Evolutionary conservation across 2,329 filamentous ascomycete genomes (phyloP), one percentile per base, ranked within the genome.

Genomic region (Dactylellina cionopaga): DNA sequence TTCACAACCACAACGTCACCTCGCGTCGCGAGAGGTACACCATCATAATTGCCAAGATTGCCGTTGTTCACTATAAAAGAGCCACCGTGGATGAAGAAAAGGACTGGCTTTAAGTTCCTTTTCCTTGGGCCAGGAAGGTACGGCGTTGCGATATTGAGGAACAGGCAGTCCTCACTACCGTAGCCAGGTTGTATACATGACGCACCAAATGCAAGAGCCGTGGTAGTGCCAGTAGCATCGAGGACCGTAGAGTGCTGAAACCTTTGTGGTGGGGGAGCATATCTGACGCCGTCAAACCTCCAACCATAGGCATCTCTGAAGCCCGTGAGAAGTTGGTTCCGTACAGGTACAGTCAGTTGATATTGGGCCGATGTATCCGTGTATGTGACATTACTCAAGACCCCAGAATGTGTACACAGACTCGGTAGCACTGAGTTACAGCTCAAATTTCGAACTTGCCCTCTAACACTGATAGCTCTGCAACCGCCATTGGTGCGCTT

Each of bases 11-110:
- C 82, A 6, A 83, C 80, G 70, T 84, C 82, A 7, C 83, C 83
- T 10, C 82, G 77, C 9, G 82, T 81, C 2, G 81, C 81, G 27
- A 83, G 76, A 73, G 81, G 82, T 1, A 80, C 81, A n/a, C 82
- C 82, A 75, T 83, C 82, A 24, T 81, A 83, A 13, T 81, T 82
- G 3, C 81, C 76, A 64, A 83, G 82, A 58, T 80, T 81, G 7
- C 80, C 80, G 7, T 79, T 80, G 2, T 82, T 83, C 3, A 75
- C 77, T 0, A 78, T 80, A 46, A 83, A 81, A 0, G 79, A 81
- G 3, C 83, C 82, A n/a, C 83, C 83, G 56, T 83, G 81, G 25
- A 83, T 80, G 77, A 82, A 84, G 17, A 84, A 77, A 79, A 84
- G 81, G 10, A 84, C 82, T 0, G 82, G 81, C 69, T 82, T 83